Conservation (phyloP, 2,329 filamentous ascomycete genomes). For the Aspergillus quadricinctus region DNA sequence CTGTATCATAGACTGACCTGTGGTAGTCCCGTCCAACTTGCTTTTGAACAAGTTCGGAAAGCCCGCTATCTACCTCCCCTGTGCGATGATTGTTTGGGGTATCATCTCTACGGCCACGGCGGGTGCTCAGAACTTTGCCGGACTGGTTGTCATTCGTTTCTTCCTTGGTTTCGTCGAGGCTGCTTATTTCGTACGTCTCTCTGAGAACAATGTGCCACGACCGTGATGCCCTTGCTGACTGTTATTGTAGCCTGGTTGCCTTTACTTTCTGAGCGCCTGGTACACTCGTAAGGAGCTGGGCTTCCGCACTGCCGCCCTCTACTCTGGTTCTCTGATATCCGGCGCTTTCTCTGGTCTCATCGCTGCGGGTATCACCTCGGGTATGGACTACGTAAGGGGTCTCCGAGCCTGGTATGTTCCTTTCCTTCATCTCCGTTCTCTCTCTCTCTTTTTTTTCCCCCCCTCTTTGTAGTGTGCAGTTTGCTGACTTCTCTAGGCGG, state of each 20-base stretch:
- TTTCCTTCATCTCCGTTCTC: neutral
- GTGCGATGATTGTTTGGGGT: slow-evolving; percentile 58
- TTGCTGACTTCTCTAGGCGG: slow-evolving; percentile 28
- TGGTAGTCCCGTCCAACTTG: slow-evolving; percentile 44
- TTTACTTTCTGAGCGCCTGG: slow-evolving; percentile 51
- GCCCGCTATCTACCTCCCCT: slow-evolving; percentile 49
- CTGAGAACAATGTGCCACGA: neutral
- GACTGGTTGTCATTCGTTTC: slow-evolving; percentile 44
- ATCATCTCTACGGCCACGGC: slow-evolving; percentile 49
- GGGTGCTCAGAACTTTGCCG: slow-evolving; percentile 46
- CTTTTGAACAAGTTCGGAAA: slow-evolving; percentile 49
- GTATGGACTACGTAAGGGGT: slow-evolving; percentile 55
- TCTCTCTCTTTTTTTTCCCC: neutral
- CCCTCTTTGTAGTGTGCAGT: neutral
- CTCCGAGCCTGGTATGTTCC: slow-evolving; percentile 52
- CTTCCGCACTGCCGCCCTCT: slow-evolving; percentile 45
- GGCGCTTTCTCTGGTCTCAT: slow-evolving; percentile 68
- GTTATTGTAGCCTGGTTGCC: slow-evolving; percentile 47
- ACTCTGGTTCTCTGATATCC: slow-evolving; percentile 63
- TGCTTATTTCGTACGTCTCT: slow-evolving; percentile 41
- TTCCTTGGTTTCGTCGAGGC: slow-evolving; percentile 41
- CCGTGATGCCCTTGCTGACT: slow-evolving; percentile 39
- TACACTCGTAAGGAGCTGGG: slow-evolving; percentile 63
- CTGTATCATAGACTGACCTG: neutral
- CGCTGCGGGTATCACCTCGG: slow-evolving; percentile 60